Conservation (phyloP, 176 grass and related monocot species). For the Cocos nucifera region DNA sequence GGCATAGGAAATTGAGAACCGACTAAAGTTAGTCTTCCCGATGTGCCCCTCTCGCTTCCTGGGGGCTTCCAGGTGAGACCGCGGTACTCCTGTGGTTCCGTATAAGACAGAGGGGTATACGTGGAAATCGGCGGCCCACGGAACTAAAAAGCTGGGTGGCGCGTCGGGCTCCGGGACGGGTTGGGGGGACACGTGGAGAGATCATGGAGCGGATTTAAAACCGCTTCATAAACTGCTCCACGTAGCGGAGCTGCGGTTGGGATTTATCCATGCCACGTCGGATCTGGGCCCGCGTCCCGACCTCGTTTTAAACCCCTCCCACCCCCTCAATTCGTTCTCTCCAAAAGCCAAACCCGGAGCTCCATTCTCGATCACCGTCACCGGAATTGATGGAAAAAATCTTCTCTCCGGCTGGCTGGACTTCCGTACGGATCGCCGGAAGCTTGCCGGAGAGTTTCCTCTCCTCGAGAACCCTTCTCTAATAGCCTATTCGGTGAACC, state of each 20-base stretch:
- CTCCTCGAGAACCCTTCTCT: neutral
- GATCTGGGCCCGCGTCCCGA: neutral
- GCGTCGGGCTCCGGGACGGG: neutral
- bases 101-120: no score
- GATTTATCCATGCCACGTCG: no score
- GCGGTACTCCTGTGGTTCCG: no score
- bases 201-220: slow-evolving; percentile 2
- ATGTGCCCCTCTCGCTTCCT: no score
- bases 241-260: neutral
- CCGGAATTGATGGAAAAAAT: neutral
- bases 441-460: neutral
- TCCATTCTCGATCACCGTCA: no score
- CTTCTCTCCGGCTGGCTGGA: neutral
- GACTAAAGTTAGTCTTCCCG: no score
- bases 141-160: no score
- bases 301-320: neutral
- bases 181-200: neutral
- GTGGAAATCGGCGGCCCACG: no score
- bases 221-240: neutral
- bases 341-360: no score
- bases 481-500: neutral
- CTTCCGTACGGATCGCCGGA: neutral
- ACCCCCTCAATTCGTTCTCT: neutral
- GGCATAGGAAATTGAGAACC: no score
- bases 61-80: no score